Percentiles rank a stretch among this genome's conserved stretches.
Conservation (phyloP, 257 asterid species). For the Salvia rosmarinus region DNA sequence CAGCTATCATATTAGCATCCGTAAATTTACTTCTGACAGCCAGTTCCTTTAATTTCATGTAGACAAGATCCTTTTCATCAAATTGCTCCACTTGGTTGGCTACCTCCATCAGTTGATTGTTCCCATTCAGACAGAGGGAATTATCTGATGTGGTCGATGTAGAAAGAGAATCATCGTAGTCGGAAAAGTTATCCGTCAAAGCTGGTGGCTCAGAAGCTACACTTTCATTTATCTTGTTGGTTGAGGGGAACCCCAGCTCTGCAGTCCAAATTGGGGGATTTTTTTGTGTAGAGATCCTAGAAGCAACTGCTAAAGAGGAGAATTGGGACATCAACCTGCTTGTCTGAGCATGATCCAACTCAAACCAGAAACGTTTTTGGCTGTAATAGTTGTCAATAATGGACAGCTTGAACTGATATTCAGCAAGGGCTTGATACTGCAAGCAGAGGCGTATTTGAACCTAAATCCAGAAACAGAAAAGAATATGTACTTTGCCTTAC, state of each 20-base stretch:
- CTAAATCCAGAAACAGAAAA: slow-evolving; percentile 47
- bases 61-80: slow-evolving; percentile 52
- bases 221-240: slow-evolving; percentile 40
- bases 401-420: slow-evolving; percentile 67
- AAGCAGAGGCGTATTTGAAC: slow-evolving; percentile 68
- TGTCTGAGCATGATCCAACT: slow-evolving; percentile 83
- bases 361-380: slow-evolving; percentile 70
- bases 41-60: slow-evolving; percentile 63
- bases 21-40: slow-evolving; percentile 30
- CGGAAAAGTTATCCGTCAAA: slow-evolving; percentile 35
- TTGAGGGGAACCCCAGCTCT: slow-evolving; percentile 30
- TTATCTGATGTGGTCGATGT: slow-evolving; percentile 39
- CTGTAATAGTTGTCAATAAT: slow-evolving; percentile 71
- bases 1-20: slow-evolving; percentile 36
- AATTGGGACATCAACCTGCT: slow-evolving; percentile 60
- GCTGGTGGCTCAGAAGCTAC: slow-evolving; percentile 41
- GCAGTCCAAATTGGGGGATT: slow-evolving; percentile 33
- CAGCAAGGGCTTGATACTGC: slow-evolving; percentile 60
- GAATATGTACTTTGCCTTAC: slow-evolving; percentile 7
- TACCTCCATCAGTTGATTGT: slow-evolving; percentile 39
- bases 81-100: slow-evolving; percentile 36
- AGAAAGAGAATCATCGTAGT: slow-evolving; percentile 40
- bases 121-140: slow-evolving; percentile 38
- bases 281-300: slow-evolving; percentile 42
- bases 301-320: slow-evolving; percentile 49